A percentile compares a stretch with the other conserved stretches of the same genome.
Conservation (phyloP, 2,329 filamentous ascomycete genomes). For the Aspergillus costaricaensis region DNA sequence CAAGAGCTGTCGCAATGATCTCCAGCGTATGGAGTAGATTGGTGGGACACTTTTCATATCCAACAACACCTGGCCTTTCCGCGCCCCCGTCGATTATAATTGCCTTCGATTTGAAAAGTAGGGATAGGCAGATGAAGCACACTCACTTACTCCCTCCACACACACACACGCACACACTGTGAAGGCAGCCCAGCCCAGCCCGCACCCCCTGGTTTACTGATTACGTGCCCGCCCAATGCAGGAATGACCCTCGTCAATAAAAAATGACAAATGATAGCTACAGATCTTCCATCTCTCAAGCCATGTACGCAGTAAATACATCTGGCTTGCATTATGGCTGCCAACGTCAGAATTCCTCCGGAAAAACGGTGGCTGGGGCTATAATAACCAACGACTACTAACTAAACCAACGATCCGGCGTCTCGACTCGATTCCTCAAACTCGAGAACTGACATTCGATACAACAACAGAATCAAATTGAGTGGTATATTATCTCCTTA, state of each 20-base stretch:
- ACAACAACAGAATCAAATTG: not conserved
- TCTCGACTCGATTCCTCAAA: not conserved
- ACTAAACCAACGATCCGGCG: not conserved
- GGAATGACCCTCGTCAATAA: not conserved
- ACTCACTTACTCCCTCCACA: no score
- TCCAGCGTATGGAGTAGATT: not conserved
- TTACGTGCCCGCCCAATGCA: not conserved
- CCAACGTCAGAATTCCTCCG: not conserved
- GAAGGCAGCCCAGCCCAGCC: no score
- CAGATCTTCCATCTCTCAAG: not conserved
- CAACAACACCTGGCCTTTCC: not conserved
- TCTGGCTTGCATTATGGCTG: not conserved
- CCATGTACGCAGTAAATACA: not conserved
- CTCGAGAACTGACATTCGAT: not conserved
- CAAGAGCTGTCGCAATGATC: not conserved
- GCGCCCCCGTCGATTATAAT: not conserved
- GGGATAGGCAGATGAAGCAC: not conserved
- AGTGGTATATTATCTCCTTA: not conserved
- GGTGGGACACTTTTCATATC: not conserved
- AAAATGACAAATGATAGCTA: not conserved
- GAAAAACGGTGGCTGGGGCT: not conserved
- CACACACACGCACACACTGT: no score
- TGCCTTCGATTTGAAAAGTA: not conserved
- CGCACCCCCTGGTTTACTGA: not conserved
- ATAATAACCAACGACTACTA: not conserved